phyloP scores from a whole-genome alignment of 2,329 filamentous ascomycete genomes.

The Penicillium digitatum region DNA sequence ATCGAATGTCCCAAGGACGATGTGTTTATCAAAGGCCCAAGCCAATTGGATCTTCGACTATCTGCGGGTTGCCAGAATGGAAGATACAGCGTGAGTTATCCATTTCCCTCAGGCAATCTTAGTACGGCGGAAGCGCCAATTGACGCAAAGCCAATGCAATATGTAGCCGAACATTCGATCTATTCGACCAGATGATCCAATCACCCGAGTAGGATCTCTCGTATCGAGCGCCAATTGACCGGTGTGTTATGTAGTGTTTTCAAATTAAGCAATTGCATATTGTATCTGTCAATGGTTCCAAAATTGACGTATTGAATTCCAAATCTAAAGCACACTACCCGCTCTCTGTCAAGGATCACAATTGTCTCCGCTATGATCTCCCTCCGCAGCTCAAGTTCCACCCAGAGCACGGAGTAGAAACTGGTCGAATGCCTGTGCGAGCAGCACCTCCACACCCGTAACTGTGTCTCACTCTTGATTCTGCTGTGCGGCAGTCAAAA shows the following conservation, averaged over 20 bases:
- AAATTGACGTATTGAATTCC: neutral
- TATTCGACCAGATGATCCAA: neutral
- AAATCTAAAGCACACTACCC: neutral
- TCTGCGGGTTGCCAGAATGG: slow-evolving; percentile 7
- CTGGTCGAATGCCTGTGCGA: slow-evolving; percentile 25
- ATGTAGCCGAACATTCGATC: neutral
- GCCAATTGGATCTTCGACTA: slow-evolving; percentile 10
- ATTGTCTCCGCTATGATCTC: slow-evolving; percentile 10
- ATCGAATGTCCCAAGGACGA: slow-evolving; percentile 15
- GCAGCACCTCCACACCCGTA: slow-evolving; percentile 27
- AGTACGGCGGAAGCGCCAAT: neutral
- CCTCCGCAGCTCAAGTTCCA: slow-evolving; percentile 6
- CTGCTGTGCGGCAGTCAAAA: slow-evolving; percentile 14
- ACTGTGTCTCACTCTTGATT: slow-evolving; percentile 14
- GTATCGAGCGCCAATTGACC: neutral
- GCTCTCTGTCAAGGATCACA: slow-evolving; percentile 4
- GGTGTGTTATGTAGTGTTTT: neutral
- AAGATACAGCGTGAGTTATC: neutral
- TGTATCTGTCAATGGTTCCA: neutral
- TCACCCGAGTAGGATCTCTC: neutral
- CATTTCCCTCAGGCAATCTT: neutral
- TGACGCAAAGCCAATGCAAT: neutral
- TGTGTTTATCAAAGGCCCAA: slow-evolving; percentile 17
- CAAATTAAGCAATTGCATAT: neutral
- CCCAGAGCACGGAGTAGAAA: slow-evolving; percentile 27